phyloP scores from a whole-genome alignment of 2,329 filamentous ascomycete species.

The Geosmithia flava region DNA sequence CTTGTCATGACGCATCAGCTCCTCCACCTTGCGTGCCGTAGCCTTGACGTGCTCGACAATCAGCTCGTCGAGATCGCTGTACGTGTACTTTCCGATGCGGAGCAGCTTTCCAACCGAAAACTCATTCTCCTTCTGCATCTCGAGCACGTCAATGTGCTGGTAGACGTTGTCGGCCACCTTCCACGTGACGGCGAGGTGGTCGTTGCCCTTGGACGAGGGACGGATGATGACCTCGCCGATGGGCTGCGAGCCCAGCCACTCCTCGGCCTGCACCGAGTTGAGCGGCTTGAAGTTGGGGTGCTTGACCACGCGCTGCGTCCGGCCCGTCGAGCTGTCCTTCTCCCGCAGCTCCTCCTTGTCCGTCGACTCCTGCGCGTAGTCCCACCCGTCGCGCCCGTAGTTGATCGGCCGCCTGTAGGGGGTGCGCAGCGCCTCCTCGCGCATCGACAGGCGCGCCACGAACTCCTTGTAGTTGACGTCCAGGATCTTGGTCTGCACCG shows the following conservation, averaged over 20 bases:
- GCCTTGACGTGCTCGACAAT: conserved; percentile 96
- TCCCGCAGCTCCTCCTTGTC: conserved; percentile 77
- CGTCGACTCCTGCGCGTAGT: conserved; percentile 65
- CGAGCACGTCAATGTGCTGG: conserved; percentile 93
- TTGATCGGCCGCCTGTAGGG: conserved; percentile 60
- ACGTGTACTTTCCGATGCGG: conserved; percentile 80
- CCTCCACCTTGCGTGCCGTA: conserved; percentile 95
- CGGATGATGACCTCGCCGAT: conserved; percentile 89
- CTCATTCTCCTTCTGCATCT: conserved; percentile 93
- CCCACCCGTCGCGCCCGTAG: conserved; percentile 73
- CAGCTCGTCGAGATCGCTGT: conserved; percentile 91
- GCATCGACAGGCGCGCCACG: conserved; percentile 68
- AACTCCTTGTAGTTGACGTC: conserved; percentile 83
- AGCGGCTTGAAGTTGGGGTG: conserved; percentile 92
- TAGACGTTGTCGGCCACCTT: conserved; percentile 95
- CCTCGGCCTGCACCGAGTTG: conserved; percentile 84
- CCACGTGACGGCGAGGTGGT: conserved; percentile 95
- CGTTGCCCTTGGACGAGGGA: conserved; percentile 86
- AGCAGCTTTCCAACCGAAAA: conserved; percentile 83
- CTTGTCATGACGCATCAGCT: conserved; percentile 90
- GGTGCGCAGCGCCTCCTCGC: conserved; percentile 66
- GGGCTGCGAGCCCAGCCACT: conserved; percentile 78
- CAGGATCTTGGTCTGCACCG: conserved; percentile 74
- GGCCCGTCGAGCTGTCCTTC: conserved; percentile 74
- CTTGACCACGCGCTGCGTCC: conserved; percentile 90